These are phyloP conservation scores for Achaetomiella virescens DNA, from an alignment of 495 filamentous ascomycete species.

Conservation along the genomic window DNA sequence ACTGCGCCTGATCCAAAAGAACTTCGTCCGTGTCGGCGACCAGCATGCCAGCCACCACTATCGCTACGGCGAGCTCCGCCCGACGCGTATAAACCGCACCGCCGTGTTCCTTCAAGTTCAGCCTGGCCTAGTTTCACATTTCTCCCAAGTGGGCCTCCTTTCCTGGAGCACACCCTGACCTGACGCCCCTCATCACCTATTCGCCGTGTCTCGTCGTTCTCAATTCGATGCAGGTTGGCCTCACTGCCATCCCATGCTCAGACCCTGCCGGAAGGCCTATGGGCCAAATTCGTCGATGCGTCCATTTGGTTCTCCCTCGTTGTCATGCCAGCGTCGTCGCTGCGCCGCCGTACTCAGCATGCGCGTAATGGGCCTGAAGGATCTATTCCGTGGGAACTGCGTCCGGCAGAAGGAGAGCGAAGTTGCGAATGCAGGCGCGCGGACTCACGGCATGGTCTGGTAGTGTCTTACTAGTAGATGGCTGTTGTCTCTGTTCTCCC, in stretches of 20 bases:
- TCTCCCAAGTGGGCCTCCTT: constrained; percentile 30
- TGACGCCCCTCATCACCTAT: constrained; percentile 29
- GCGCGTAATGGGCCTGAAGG: constrained; percentile 17
- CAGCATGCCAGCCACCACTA: constrained; percentile 28
- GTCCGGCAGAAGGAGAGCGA: constrained; percentile 21
- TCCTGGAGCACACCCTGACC: constrained; percentile 23
- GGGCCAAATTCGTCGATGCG: constrained; percentile 14
- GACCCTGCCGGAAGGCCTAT: not conserved
- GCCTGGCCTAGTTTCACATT: constrained; percentile 30
- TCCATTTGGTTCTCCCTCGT: constrained; percentile 26
- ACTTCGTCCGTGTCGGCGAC: constrained; percentile 25
- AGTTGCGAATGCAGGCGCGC: constrained; percentile 4
- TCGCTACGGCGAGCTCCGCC: constrained; percentile 40
- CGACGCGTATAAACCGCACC: constrained; percentile 37
- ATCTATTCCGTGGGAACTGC: constrained; percentile 14
- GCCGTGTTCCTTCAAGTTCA: constrained; percentile 15
- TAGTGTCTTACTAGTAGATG: too few species aligned
- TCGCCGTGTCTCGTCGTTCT: constrained; percentile 28
- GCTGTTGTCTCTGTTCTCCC: too few species aligned
- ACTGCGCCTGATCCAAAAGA: constrained; percentile 19
- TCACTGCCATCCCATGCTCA: constrained; percentile 19
- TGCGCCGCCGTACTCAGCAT: constrained; percentile 4
- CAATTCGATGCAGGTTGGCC: constrained; percentile 31
- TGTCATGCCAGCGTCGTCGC: constrained; percentile 22
- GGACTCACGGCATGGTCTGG: constrained; percentile 29